Conservation (phyloP, 2,329 filamentous ascomycete species). For the Sodiomyces alkalinus region DNA sequence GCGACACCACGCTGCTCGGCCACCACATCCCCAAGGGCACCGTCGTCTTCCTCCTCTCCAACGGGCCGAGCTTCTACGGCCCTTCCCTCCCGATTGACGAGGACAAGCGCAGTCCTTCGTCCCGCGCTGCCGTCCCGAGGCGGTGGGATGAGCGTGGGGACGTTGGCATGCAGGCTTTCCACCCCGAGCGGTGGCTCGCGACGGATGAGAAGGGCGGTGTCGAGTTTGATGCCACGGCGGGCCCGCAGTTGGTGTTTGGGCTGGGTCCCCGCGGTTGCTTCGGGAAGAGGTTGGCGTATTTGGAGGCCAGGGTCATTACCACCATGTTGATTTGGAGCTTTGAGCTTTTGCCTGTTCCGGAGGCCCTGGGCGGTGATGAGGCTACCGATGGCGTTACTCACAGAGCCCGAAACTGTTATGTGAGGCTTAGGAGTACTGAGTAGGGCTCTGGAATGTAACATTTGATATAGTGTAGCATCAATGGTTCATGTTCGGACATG, state of each 20-base stretch:
- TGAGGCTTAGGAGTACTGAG: no score
- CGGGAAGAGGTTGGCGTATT: conserved; percentile 13
- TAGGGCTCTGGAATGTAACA: no score
- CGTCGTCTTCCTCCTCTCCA: conserved; percentile 4
- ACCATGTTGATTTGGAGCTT: conserved; percentile 14
- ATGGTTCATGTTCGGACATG: no score
- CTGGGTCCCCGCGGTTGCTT: conserved; percentile 13
- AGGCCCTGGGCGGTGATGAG: no score
- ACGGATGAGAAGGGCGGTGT: conserved; percentile 4
- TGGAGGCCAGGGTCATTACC: conserved; percentile 13
- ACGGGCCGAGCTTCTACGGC: conserved; percentile 6
- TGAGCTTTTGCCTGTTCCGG: conserved; percentile 8
- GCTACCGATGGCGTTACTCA: no score
- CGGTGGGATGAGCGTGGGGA: background rate
- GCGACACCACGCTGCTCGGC: conserved; percentile 14
- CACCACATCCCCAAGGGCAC: conserved; percentile 13
- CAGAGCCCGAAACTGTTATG: no score
- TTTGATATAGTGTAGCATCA: no score
- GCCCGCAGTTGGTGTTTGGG: conserved; percentile 12
- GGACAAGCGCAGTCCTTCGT: conserved; percentile 5
- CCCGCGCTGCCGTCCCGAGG: background rate
- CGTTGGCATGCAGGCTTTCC: conserved; percentile 5
- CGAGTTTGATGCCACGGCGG: conserved; percentile 11
- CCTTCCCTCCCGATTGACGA: conserved; percentile 5
- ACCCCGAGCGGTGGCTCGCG: conserved; percentile 10